Conservation (phyloP, 805 yeast genomes). For the Saturnispora silvae region DNA sequence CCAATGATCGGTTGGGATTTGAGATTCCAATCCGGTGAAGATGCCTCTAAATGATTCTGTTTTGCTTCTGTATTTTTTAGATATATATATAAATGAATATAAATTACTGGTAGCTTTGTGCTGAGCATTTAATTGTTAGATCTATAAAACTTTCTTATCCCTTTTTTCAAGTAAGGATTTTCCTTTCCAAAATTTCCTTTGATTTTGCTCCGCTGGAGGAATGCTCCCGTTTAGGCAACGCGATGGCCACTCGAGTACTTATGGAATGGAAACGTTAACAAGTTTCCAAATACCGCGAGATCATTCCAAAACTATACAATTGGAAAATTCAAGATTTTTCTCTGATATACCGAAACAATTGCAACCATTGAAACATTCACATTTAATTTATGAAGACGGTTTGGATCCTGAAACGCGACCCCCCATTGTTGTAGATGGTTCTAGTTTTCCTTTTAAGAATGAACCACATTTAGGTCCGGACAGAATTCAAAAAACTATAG, state of each 20-base stretch:
- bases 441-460: not conserved
- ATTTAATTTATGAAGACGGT: slow-evolving; percentile 3
- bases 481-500: not conserved
- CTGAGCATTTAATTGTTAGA: not conserved
- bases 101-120: not conserved
- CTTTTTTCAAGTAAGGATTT: too few relatives aligned
- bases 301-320: slow-evolving; percentile 3
- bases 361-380: slow-evolving; percentile 2
- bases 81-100: not conserved
- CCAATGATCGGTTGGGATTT: slow-evolving; percentile 93
- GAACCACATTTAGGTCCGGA: slow-evolving; percentile 2
- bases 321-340: slow-evolving; percentile 3
- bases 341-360: slow-evolving; percentile 5
- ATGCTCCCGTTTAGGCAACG: slow-evolving; percentile 5
- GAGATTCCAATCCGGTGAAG: slow-evolving; percentile 52
- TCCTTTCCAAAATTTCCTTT: too few relatives aligned
- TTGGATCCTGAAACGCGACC: not conserved
- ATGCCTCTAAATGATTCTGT: slow-evolving; percentile 20
- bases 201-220: not conserved
- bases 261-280: slow-evolving; percentile 5
- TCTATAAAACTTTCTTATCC: too few relatives aligned
- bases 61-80: not conserved
- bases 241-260: slow-evolving; percentile 6
- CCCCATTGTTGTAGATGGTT: not conserved
- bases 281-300: slow-evolving; percentile 3